Conservation (phyloP, 495 filamentous ascomycete species). For the Xylaria palmicola region DNA sequence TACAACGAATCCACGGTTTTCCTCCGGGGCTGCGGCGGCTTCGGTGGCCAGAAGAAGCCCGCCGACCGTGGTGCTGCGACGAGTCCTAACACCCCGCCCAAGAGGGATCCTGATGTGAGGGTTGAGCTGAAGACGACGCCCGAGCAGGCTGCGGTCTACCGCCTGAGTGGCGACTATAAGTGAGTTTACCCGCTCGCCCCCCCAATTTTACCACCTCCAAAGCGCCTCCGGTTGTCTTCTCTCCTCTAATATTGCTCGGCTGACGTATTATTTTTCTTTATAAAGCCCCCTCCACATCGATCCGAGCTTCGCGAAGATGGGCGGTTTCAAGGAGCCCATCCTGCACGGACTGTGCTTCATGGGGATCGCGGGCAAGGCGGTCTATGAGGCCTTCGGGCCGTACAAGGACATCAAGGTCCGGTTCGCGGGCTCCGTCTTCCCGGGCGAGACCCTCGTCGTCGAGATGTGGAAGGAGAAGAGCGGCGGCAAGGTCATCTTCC, state of each 20-base stretch:
- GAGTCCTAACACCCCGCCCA: slow-evolving; percentile 72
- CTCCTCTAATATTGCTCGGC: neutral
- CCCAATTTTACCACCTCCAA: neutral
- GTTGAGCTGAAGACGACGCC: slow-evolving; percentile 87
- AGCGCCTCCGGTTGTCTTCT: neutral
- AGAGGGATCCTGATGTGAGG: slow-evolving; percentile 73
- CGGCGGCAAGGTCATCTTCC: slow-evolving; percentile 78
- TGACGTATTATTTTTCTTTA: neutral
- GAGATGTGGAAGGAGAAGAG: slow-evolving; percentile 98
- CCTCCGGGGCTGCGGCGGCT: slow-evolving; percentile 88
- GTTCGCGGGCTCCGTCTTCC: slow-evolving; percentile 89
- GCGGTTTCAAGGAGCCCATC: slow-evolving; percentile 93
- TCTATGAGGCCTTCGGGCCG: slow-evolving; percentile 77
- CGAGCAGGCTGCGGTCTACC: slow-evolving; percentile 95
- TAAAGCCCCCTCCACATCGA: slow-evolving; percentile 90
- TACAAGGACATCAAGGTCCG: slow-evolving; percentile 96
- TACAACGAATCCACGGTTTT: slow-evolving; percentile 95
- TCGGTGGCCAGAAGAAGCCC: slow-evolving; percentile 81
- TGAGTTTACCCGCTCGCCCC: slow-evolving; percentile 15
- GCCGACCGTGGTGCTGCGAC: slow-evolving; percentile 75
- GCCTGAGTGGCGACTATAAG: slow-evolving; percentile 84
- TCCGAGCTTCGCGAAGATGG: slow-evolving; percentile 89
- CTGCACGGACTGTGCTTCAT: slow-evolving; percentile 96
- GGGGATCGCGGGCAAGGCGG: slow-evolving; percentile 85
- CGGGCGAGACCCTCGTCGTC: slow-evolving; percentile 89